Conservation (phyloP, 257 asterid species). For the Misopates orontium region DNA sequence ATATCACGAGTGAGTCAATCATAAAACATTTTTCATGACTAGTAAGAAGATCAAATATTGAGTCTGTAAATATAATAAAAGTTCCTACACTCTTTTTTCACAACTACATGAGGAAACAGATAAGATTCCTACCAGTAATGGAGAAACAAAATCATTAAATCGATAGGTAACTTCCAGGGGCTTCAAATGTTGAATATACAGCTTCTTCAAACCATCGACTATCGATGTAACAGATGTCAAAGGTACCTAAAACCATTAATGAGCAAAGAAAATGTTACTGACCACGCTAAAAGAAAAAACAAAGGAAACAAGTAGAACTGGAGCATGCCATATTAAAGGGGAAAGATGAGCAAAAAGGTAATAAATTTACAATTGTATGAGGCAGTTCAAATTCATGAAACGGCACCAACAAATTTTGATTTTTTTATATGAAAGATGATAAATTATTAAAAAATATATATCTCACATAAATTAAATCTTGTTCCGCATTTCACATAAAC, state of each 20-base stretch:
- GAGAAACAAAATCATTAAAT: slow-evolving; percentile 90
- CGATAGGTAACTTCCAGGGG: slow-evolving; percentile 78
- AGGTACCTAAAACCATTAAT: slow-evolving; percentile 55
- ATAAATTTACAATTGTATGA: not conserved
- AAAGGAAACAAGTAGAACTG: slow-evolving; percentile 8
- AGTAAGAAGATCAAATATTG: slow-evolving; percentile 11
- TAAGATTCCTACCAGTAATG: slow-evolving; percentile 61
- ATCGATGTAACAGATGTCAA: slow-evolving; percentile 83
- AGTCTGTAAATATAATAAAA: not conserved
- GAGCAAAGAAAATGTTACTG: slow-evolving; percentile 25
- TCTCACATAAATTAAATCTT: not conserved
- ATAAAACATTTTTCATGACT: slow-evolving; percentile 15
- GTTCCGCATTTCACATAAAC: not conserved
- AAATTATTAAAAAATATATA: not conserved
- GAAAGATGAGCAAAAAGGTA: not conserved
- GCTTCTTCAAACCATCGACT: slow-evolving; percentile 87
- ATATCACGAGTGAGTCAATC: slow-evolving; percentile 23
- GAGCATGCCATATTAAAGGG: not conserved
- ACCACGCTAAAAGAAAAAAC: slow-evolving; percentile 17
- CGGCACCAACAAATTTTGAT: not conserved
- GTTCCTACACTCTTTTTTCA: slow-evolving; percentile 5
- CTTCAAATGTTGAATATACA: slow-evolving; percentile 84
- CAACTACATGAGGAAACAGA: slow-evolving; percentile 20
- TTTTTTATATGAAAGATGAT: too few species aligned
- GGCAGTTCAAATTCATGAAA: not conserved